Base-by-base conservation (phyloP, 345 rosid genomes). In the Populus alba region DNA sequence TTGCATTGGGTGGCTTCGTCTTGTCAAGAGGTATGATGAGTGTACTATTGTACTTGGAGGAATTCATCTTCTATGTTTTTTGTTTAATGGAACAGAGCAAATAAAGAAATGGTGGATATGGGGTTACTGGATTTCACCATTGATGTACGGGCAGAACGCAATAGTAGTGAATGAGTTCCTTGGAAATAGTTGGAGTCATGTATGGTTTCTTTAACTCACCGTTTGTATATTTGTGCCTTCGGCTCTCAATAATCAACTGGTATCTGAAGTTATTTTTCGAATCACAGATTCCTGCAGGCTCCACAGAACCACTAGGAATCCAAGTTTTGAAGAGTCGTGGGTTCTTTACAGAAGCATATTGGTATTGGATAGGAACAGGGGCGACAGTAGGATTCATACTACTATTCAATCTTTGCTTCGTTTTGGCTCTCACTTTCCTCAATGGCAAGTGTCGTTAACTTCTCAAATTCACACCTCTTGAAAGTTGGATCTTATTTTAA, bases 31-130 rank as follows among this genome's bases (percentile, higher is more conserved):
- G 83, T 80, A 45, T 63, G 17, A 85, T 82, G 6, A n/a, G 27
- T 53, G 0, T 33, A 67, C 3, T 27, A 18, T 57, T 62, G 23
- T 68, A 61, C 27, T 39, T 38, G 57, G 51, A 65, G 37, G 15
- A 7, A n/a, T 35, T 39, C 20, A 7, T 18, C 7, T 37, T 66
- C 12, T 7, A 3, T 20, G 5, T 18, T 23, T 55, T 25, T 12
- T 25, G 17, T 63, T 31, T 45, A 20, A 51, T 20, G 33, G 18
- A 8, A 61, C 85, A 94, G 98, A 92, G 13, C 74, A 89, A 66
- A 77, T 94, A 2, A 92, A 94, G 80, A 89, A 87, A 75, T 92
- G 97, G 98, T 91, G 97, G 98, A 86, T 88, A 38, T 92, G 98
- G 97, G 97, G 87, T 69, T 94, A 86, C 81, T 94, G 97, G 97